phyloP scores from a whole-genome alignment of 441 rosid genomes.

The Euphorbia celastroides region DNA sequence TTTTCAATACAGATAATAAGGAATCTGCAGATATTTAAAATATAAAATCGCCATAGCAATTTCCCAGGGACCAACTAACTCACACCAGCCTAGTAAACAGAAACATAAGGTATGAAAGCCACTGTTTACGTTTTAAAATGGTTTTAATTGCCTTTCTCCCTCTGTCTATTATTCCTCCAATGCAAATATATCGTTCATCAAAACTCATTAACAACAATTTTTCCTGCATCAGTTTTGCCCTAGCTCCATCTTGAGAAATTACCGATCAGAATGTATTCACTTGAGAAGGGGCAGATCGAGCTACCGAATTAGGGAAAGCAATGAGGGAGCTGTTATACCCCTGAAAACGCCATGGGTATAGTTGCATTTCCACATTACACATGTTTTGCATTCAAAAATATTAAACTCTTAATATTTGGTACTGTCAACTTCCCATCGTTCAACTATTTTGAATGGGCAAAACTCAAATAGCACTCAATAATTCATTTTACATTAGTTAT shows the following conservation, averaged over 20 bases:
- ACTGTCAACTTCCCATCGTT: not conserved
- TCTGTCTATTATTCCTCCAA: not conserved
- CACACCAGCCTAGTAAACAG: not conserved
- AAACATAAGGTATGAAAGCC: not conserved
- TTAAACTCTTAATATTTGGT: not conserved
- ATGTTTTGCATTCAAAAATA: not conserved
- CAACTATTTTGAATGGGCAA: not conserved
- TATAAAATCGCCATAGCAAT: not conserved
- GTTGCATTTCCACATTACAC: not conserved
- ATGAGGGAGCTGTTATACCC: not conserved
- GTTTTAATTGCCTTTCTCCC: not conserved
- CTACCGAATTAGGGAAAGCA: not conserved
- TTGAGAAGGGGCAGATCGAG: not conserved
- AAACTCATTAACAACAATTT: not conserved
- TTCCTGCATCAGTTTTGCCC: not conserved
- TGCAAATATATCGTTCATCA: not conserved
- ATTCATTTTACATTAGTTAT: not conserved
- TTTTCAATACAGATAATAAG: slow-evolving; percentile 11
- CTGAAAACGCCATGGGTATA: not conserved
- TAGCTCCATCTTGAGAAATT: not conserved
- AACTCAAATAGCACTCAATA: not conserved
- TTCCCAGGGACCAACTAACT: not conserved
- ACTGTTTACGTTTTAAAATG: not conserved
- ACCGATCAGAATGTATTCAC: not conserved
- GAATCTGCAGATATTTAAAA: not conserved